Base-by-base conservation (phyloP, 495 filamentous ascomycete genomes). In the Aspergillus coremiiformis region DNA sequence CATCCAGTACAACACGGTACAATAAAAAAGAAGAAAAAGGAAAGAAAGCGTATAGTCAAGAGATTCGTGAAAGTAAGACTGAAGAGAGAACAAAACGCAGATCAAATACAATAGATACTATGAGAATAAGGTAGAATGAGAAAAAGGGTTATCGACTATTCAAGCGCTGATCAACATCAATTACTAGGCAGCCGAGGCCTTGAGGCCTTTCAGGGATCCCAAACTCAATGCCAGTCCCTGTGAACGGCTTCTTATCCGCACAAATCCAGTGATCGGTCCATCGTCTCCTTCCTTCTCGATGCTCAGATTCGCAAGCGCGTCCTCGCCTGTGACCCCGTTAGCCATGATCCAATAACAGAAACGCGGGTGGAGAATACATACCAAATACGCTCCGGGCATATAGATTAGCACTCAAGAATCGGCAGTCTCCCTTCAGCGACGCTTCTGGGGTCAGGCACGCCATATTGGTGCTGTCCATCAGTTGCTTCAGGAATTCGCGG, bases 391-490 rank as follows among this genome's bases (percentile, higher is more conserved):
- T 97, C 61, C 88, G 86, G 43, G 94, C 94, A 65, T 99, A 99
- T 44, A 99, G 72, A 60, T 99, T 99, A 20, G 94, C 94, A 66
- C 89, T 95, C 64, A 99, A 70, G 76, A 99, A 99, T 60, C 95
- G 89, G 68, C 94, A 99, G 56, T 99, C 94, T 33, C 94, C 94
- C 77, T 95, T 89, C 68, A 99, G 80, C 29, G 88, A 92, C 21
- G 92, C 92, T 65, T 96, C 94, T 10, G 94, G 94, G 7, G 94
- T 97, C 66, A 99, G 72, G 70, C 94, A 97, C 59, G 84, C 90
- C 94, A 99, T 99, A 66, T 97, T 97, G 43, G 94, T 99, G 66
- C 84, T 90, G 39, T 90, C 88, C 94, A 96, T 96, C 58, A 99
- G 76, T 63, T 94, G 87, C 59, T 89, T 84, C 51, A 99, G 74